Evolutionary conservation across 2,329 filamentous ascomycete genomes (phyloP).

Genomic region (Fusarium torreyae): DNA sequence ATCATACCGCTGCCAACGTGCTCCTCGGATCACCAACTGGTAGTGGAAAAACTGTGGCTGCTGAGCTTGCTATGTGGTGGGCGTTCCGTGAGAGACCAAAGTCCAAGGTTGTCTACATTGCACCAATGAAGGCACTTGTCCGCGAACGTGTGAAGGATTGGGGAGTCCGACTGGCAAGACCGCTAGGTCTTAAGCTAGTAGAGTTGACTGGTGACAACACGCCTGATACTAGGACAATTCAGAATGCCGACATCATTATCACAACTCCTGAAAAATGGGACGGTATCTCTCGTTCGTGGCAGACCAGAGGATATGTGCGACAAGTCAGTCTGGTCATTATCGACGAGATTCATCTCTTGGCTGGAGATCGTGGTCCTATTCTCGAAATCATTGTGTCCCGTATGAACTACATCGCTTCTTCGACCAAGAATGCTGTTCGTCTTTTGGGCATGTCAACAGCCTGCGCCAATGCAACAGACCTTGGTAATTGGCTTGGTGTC

Average conservation of each 20-base stretch:
- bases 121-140: slow-evolving; percentile 98
- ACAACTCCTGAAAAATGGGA: slow-evolving; percentile 99
- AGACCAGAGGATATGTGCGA: slow-evolving; percentile 95
- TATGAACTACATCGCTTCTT: slow-evolving; percentile 99
- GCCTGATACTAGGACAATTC: slow-evolving; percentile 94
- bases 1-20: slow-evolving; percentile 92
- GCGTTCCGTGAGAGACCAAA: slow-evolving; percentile 94
- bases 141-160: slow-evolving; percentile 97
- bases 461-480: slow-evolving; percentile 93
- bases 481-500: slow-evolving; percentile 97
- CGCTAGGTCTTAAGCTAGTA: slow-evolving; percentile 90
- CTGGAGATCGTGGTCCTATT: slow-evolving; percentile 96
- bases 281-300: slow-evolving; percentile 98
- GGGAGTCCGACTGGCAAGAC: slow-evolving; percentile 83
- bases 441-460: slow-evolving; percentile 99
- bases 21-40: slow-evolving; percentile 95
- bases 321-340: slow-evolving; percentile 98
- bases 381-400: slow-evolving; percentile 93
- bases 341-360: slow-evolving; percentile 97
- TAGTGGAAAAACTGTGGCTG: slow-evolving; percentile 97
- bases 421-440: slow-evolving; percentile 89
- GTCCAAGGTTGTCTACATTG: slow-evolving; percentile 98
- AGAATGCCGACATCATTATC: slow-evolving; percentile 96
- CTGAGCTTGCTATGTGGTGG: slow-evolving; percentile 99
- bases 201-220: slow-evolving; percentile 98